phyloP scores from a whole-genome alignment of 305 asterid genomes.

The Euphrasia arctica region DNA sequence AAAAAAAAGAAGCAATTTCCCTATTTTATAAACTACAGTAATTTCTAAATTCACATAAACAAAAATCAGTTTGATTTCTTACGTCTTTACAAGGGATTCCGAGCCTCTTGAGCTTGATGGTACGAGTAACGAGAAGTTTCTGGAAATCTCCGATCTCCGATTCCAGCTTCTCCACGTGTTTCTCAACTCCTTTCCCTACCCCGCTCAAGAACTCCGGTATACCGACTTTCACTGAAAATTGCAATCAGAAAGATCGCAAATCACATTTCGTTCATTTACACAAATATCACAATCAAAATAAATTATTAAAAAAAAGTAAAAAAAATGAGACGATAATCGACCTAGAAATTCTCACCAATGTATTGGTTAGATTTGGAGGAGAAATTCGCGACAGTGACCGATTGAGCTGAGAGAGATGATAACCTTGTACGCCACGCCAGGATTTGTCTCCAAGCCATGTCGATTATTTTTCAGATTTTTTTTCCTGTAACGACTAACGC shows the following conservation, averaged over 20 bases:
- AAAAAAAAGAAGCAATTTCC: too few relatives aligned
- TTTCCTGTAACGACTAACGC: background rate
- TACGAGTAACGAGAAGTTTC: slow-evolving; percentile 72
- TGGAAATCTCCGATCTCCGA: slow-evolving; percentile 72
- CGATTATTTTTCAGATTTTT: background rate
- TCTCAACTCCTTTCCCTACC: slow-evolving; percentile 73
- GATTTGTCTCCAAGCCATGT: slow-evolving; percentile 56
- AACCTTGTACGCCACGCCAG: slow-evolving; percentile 28
- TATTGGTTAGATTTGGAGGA: slow-evolving; percentile 58
- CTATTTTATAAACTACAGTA: too few relatives aligned
- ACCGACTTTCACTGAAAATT: slow-evolving; percentile 68
- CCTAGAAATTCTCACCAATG: slow-evolving; percentile 31
- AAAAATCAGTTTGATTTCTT: too few relatives aligned
- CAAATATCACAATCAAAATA: background rate
- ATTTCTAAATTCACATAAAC: too few relatives aligned
- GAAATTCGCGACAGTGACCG: slow-evolving; percentile 35
- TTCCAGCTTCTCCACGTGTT: slow-evolving; percentile 64
- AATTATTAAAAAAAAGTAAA: too few relatives aligned
- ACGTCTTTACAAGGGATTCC: slow-evolving; percentile 65
- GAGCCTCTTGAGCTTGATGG: slow-evolving; percentile 70
- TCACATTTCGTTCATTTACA: slow-evolving; percentile 7
- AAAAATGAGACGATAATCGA: background rate
- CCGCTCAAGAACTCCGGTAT: slow-evolving; percentile 85
- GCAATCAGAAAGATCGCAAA: slow-evolving; percentile 10
- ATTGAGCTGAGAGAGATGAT: slow-evolving; percentile 22